These are phyloP conservation scores for Chloranthus sessilifolius DNA, from an alignment of 164 flowering plant species.

Conservation along the genomic window DNA sequence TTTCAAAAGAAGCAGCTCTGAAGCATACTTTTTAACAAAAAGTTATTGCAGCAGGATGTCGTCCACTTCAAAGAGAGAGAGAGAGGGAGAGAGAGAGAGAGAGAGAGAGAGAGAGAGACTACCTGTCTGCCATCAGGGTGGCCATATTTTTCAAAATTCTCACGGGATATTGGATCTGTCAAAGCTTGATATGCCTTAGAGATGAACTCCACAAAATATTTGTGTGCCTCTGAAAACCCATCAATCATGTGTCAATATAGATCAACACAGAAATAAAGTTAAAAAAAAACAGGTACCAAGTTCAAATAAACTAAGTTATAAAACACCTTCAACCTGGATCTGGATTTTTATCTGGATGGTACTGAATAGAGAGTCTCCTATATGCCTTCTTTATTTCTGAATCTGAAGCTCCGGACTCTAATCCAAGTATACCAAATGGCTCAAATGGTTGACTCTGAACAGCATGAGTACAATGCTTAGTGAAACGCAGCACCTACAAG, in stretches of 20 bases:
- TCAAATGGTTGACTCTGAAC: conserved; percentile 76
- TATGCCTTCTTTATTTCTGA: conserved; percentile 92
- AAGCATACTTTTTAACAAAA: background rate
- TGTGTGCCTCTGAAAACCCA: conserved; percentile 75
- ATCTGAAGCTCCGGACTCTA: conserved; percentile 81
- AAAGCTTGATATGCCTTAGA: conserved; percentile 97
- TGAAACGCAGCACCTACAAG: too few species aligned
- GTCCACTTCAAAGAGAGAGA: background rate
- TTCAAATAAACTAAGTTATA: conserved; percentile 1
- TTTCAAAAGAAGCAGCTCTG: background rate
- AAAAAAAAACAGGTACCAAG: background rate
- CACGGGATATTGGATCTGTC: conserved; percentile 93
- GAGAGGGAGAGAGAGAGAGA: background rate
- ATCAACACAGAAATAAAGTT: too few species aligned
- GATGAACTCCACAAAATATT: conserved; percentile 84
- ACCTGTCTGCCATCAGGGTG: conserved; percentile 99
- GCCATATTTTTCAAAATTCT: conserved; percentile 96
- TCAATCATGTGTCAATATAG: background rate
- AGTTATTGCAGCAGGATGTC: too few species aligned
- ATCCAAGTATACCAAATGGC: conserved; percentile 84
- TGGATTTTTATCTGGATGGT: conserved; percentile 99
- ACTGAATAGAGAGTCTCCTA: conserved; percentile 86
- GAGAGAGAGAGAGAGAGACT: conserved; percentile 1
- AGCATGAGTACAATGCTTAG: conserved; percentile 6
- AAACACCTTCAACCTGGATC: conserved; percentile 81